These are phyloP conservation scores for Colletotrichum sp. DNA, from an alignment of 2,329 filamentous ascomycete genomes.

Conservation along the genomic window DNA sequence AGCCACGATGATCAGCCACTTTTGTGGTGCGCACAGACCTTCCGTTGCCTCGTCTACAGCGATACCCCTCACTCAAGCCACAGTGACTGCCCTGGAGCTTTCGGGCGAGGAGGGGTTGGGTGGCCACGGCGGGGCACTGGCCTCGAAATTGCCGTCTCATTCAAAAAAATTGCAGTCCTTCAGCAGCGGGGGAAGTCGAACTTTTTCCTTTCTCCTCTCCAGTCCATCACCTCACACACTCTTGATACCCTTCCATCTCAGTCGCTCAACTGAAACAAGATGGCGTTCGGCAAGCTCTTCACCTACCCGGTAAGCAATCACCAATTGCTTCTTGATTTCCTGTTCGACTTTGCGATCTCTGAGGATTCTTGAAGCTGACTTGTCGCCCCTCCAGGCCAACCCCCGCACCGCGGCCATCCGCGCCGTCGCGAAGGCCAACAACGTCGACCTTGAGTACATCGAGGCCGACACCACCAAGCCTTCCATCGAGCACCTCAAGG, in stretches of 20 bases:
- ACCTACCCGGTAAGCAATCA: conserved; percentile 70
- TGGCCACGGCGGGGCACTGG: conserved; percentile 10
- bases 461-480: conserved; percentile 70
- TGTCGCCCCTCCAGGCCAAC: conserved; percentile 69
- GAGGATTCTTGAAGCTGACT: conserved; percentile 35
- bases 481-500: conserved; percentile 79
- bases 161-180: conserved; percentile 21
- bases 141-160: conserved; percentile 19
- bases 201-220: conserved; percentile 29
- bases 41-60: neutral
- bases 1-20: neutral
- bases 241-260: conserved; percentile 27
- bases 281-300: conserved; percentile 99
- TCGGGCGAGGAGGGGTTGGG: neutral
- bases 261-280: conserved; percentile 56
- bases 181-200: conserved; percentile 1
- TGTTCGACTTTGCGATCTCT: neutral
- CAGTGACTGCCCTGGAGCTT: conserved; percentile 7
- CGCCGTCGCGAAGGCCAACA: conserved; percentile 97
- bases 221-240: conserved; percentile 27
- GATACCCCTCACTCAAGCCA: neutral
- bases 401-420: conserved; percentile 86
- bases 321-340: neutral
- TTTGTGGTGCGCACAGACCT: neutral
- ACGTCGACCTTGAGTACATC: conserved; percentile 87